Evolutionary conservation across 108 stramenopile species (phyloP).

Genomic region (Fragilariopsis cylindrus): DNA sequence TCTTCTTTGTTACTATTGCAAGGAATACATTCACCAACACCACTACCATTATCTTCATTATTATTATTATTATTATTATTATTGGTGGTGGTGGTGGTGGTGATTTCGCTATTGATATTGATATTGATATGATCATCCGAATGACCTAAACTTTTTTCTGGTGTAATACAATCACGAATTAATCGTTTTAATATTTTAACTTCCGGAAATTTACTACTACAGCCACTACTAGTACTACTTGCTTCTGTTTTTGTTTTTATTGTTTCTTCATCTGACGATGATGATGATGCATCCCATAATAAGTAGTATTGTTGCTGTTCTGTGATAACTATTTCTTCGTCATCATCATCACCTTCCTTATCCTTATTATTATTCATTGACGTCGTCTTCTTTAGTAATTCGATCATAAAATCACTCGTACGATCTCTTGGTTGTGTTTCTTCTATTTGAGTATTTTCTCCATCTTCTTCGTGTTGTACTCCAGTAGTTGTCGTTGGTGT

Average conservation of each 20-base stretch:
- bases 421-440: too few species aligned
- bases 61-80: neutral
- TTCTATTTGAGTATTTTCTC: too few species aligned
- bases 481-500: too few species aligned
- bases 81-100: neutral
- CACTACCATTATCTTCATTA: neutral
- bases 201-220: slow-evolving; percentile 72
- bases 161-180: slow-evolving; percentile 69
- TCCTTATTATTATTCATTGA: too few species aligned
- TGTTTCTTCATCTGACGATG: too few species aligned
- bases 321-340: neutral
- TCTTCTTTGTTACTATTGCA: neutral
- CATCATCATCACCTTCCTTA: neutral
- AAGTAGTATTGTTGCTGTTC: too few species aligned
- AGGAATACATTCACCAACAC: slow-evolving; percentile 4
- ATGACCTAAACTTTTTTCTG: slow-evolving; percentile 70
- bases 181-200: slow-evolving; percentile 76
- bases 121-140: slow-evolving; percentile 42
- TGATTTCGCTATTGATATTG: slow-evolving; percentile 19
- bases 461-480: too few species aligned
- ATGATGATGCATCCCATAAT: neutral
- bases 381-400: too few species aligned
- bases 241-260: neutral
- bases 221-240: too few species aligned
- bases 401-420: too few species aligned